Base-by-base conservation (phyloP, 1,284 basidiomycete species). In the Ganoderma multipileum region DNA sequence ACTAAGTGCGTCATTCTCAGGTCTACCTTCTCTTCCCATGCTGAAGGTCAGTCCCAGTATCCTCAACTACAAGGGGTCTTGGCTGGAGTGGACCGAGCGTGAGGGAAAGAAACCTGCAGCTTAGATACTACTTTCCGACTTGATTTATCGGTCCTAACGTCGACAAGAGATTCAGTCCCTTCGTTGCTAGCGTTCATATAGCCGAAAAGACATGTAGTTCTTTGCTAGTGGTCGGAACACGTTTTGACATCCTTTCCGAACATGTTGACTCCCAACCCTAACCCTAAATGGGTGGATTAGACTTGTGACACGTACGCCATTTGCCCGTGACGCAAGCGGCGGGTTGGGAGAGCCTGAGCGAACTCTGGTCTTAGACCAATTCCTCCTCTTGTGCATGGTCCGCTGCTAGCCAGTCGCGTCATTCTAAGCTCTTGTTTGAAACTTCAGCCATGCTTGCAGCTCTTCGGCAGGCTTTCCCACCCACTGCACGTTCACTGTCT, bases 31-130 rank as follows among this genome's bases (percentile, higher is more conserved):
- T 11, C n/a, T 68, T 39, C 41, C 18, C 12, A 20, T 3, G 8
- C 41, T 47, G 20, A n/a, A 60, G 3, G 23, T 68, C n/a, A 38
- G 8, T 36, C n/a, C 0, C 70, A 96, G 94, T 69, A 81, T 94
- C 52, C 79, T 91, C 71, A 98, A 98, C 80, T 99, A 98, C 79
- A 87, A 88, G 71, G 97, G 97, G 23, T 96, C 94, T 20, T 98
- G 95, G 94, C 80, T 97, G 70, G 95, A 98, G 76, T 99, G 97
- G 97, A 86, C 88, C 4, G 85, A 89, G 74, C 89, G 86, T 75
- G 89, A 91, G 74, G 86, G 82, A 52, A 76, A 73, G 61, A 41
- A 60, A 36, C 39, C 58, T 8, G 28, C n/a, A 36, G 42, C 52
- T 20, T 57, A 39, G 50, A 33, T 42, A n/a, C 28, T 57, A 33